Evolutionary conservation across 2,329 filamentous ascomycete species (phyloP), one percentile per base, ranked within the genome.

Genomic region (Byssothecium circinans): DNA sequence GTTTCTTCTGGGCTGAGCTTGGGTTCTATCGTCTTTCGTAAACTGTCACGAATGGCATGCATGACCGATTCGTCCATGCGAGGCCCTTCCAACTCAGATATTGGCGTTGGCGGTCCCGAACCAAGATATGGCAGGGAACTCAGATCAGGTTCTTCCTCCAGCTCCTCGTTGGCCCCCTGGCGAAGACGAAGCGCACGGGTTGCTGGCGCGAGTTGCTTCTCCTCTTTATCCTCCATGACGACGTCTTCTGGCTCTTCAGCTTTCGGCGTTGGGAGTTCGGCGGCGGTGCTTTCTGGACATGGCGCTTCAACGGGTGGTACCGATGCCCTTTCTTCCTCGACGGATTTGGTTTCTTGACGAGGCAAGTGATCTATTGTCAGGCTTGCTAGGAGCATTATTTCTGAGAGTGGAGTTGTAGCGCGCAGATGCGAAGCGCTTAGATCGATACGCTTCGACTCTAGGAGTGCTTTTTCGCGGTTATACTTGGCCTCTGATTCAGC

Each of bases 401-500:
- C 69, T 46, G 75, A 73, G 19, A 78, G 54, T 4, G 74, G 74
- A 2, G 69, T 73, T 1, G 65, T 73, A 34, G 73, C 74, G 40
- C 75, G 72, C 39, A 75, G 67, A 34, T 73, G 59, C n/a, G 60
- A 51, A 12, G 61, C 64, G 52, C 70, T 75, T 7, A 78, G 53
- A 45, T 78, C 74, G 18, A 74, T 64, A 43, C 72, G 67, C 49
- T 73, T 71, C 3, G 73, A 64, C 52, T 74, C 73, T 5, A 78
- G 64, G 40, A 68, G 64, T 11, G 74, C 63, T 53, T 75, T 76
- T 47, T 75, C 70, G 8, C 71, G 65, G 35, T 75, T 74, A 50
- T 75, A 78, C 40, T 74, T 77, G 4, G 71, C 73, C 57, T 77
- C 73, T 17, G 72, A 71, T 25, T 75, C 68, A 8, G 73, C 73